Evolutionary conservation across 2,329 filamentous ascomycete genomes (phyloP).

Genomic region (Clarireedia sp.): DNA sequence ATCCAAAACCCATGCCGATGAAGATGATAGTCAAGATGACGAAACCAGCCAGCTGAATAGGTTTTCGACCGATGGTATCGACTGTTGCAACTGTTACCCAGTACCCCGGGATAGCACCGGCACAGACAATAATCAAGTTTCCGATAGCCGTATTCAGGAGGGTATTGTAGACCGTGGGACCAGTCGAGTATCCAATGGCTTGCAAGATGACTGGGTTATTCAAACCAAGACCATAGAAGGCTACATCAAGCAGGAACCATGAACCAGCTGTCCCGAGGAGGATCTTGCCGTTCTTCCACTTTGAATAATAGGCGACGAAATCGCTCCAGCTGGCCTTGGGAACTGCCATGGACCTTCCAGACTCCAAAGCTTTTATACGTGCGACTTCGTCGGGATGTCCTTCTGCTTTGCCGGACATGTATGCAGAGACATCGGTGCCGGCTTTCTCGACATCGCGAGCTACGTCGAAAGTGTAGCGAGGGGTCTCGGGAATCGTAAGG

Average conservation of each 20-base stretch:
- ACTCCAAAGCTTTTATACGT: conserved; percentile 48
- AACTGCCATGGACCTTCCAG: conserved; percentile 37
- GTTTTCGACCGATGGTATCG: conserved; percentile 72
- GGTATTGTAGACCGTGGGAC: conserved; percentile 56
- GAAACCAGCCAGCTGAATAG: conserved; percentile 62
- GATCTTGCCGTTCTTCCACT: conserved; percentile 64
- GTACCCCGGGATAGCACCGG: conserved; percentile 73
- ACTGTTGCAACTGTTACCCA: conserved; percentile 69
- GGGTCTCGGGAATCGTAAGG: conserved; percentile 79
- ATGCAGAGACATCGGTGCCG: conserved; percentile 63
- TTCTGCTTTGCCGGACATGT: conserved; percentile 56
- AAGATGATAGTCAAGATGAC: conserved; percentile 53
- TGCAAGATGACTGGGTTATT: conserved; percentile 67
- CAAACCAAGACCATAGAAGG: conserved; percentile 54
- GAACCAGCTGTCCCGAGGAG: conserved; percentile 74
- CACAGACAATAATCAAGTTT: conserved; percentile 69
- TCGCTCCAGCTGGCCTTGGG: conserved; percentile 67
- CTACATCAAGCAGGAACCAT: conserved; percentile 67
- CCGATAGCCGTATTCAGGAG: conserved; percentile 68
- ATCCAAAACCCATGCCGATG: conserved; percentile 54
- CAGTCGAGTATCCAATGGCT: conserved; percentile 63
- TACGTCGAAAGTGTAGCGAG: conserved; percentile 82
- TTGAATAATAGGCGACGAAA: conserved; percentile 62
- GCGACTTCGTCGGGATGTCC: conserved; percentile 59
- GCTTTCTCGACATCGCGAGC: conserved; percentile 68